Base-by-base conservation (phyloP, 1,139 yeast genomes). In the Debaryomycetaceae sp. region DNA sequence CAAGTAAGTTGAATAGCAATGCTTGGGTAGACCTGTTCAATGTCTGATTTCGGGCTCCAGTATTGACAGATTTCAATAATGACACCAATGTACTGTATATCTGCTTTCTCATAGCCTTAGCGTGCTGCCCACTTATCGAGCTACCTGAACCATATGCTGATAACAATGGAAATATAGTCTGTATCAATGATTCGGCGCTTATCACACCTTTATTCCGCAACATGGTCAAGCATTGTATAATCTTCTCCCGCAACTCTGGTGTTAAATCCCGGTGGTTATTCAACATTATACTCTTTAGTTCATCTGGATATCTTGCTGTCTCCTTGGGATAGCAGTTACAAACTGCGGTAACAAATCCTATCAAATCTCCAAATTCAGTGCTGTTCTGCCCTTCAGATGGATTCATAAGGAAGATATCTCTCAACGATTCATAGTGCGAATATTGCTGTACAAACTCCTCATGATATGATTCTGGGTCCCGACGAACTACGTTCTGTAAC, bases 361-460 rank as follows among this genome's bases (percentile, higher is more conserved):
- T 82, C 48, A 91, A 72, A 53, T 90, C 98, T 14, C 80, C 80
- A 62, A 93, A 88, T 55, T 89, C 95, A 11, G 75, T 75, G 9
- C 76, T 76, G 51, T 83, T 81, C 41, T 85, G 83, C 41, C 82
- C 81, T 2, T 80, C 75, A 2, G 76, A 62, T 5, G 87, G 86
- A 62, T 85, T 83, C 54, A 79, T 70, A 63, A 88, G 70, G 58
- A 88, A 89, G 49, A 95, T 85, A 60, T 91, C 97, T 62, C 96
- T 73, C 46, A 90, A 70, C 1, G 98, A 87, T 62, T 87, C 90
- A 65, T 93, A 93, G 63, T 95, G 99, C 44, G 93, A 80, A 63
- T 85, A 89, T 62, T 95, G 99, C 57, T 90, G 95, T 41, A 85
- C 63, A 65, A 93, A 93, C 65, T 93, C 99, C 65, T 95, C 99